These are phyloP conservation scores for Mucor irregularis DNA, from an alignment of 371 early-diverging fungal genomes.

Conservation along the genomic window DNA sequence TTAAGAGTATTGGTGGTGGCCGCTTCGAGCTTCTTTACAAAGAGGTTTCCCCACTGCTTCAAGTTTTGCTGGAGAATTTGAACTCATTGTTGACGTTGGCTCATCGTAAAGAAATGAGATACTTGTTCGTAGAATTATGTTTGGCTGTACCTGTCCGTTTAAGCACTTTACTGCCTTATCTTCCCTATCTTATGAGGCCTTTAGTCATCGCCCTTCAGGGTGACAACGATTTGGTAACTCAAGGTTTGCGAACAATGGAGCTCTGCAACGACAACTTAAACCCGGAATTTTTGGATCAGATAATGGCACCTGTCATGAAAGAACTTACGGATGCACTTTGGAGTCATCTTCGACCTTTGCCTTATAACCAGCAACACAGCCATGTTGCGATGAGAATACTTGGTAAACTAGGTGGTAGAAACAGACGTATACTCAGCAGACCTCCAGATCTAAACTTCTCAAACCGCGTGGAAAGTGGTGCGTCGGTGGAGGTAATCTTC, in stretches of 20 bases:
- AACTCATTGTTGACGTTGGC: conserved; percentile 82
- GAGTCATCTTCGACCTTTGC: conserved; percentile 86
- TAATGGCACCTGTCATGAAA: conserved; percentile 90
- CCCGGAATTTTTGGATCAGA: conserved; percentile 96
- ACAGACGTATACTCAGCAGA: conserved; percentile 75
- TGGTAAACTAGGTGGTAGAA: conserved; percentile 97
- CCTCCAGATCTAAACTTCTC: conserved; percentile 59
- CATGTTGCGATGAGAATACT: conserved; percentile 91
- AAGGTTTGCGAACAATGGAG: conserved; percentile 96
- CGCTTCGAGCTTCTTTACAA: conserved; percentile 71
- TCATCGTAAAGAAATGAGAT: conserved; percentile 82
- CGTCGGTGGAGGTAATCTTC: conserved; percentile 64
- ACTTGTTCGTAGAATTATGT: conserved; percentile 88
- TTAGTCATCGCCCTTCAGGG: conserved; percentile 92
- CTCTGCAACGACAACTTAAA: conserved; percentile 98
- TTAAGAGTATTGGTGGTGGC: conserved; percentile 80
- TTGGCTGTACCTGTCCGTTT: conserved; percentile 97
- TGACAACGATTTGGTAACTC: conserved; percentile 89
- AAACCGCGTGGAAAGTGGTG: conserved; percentile 54
- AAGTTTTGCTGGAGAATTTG: conserved; percentile 85
- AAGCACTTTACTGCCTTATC: conserved; percentile 91
- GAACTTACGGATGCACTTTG: conserved; percentile 93
- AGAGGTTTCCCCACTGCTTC: conserved; percentile 92
- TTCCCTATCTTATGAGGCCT: conserved; percentile 96
- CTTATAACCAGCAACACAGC: conserved; percentile 81